Base-by-base conservation (phyloP, 73 alveolate species). In the Symbiodinium natans region DNA sequence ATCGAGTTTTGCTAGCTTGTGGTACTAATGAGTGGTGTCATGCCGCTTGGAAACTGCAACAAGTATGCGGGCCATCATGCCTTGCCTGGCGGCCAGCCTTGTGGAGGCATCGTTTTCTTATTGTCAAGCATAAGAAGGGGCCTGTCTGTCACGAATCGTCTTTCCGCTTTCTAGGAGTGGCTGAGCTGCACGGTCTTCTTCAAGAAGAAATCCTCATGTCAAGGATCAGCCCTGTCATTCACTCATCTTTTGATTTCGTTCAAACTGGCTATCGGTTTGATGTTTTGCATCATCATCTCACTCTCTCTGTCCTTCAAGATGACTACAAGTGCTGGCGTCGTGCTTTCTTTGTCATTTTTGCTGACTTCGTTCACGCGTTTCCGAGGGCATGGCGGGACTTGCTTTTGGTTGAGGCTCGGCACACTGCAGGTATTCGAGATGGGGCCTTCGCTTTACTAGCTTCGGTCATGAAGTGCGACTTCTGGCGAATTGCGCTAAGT, bases 351-450 rank as follows among this genome's bases (percentile, higher is more conserved):
- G 93, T 5, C 10, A 46, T 84, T 27, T 84, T 84, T 43, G 93
- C 93, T 1, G 93, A 84, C 39, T 84, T 84, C n/a, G 93, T 43
- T 3, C 93, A 84, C 19, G 92, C 93, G 2, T 84, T 84, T 46
- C 93, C 93, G 52, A n/a, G 93, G 2, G 41, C 38, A 25, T 84
- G 93, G 93, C 75, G 93, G 8, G 23, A 2, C 6, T 2, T 21
- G 11, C 3, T 83, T 41, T 46, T 83, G 31, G 31, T 6, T 2
- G 77, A 83, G 38, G 3, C 36, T n/a, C 41, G 21, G 9, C 2
- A 25, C 36, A 42, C 77, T n/a, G 92, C 92, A 5, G 92, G 92
- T 3, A 1, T 83, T 1, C 41, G 43, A 17, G 92, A 83, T 43
- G 92, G 92, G 1, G 92, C 92, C 8, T 43, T 42, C 25, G 92